Base-by-base conservation (phyloP, 805 yeast genomes). In the Hanseniaspora hatyaiensis region DNA sequence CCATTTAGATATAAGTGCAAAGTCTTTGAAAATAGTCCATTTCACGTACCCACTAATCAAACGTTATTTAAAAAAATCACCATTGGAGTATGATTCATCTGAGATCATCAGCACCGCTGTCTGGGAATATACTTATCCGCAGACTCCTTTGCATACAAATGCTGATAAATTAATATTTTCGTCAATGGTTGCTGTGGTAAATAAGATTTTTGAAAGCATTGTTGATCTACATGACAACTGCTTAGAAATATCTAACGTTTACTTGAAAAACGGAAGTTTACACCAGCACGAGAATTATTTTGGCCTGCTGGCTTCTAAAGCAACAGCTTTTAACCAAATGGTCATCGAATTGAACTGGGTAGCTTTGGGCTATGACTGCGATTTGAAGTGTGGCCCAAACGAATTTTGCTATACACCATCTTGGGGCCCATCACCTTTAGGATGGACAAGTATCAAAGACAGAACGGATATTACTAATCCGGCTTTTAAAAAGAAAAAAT, bases 341-440 rank as follows among this genome's bases (percentile, higher is more conserved):
- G n/a, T n/a, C n/a, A n/a, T n/a, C n/a, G n/a, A n/a, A n/a, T 53
- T 72, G 47, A 58, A 63, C 39, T 76, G 77, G 77, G 52, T 57
- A 3, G 49, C 72, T 5, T 54, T 64, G 0, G 66, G 65, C 50
- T 70, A 68, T 49, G 52, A 62, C 36, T 75, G 80, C 56, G 53
- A 65, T 0, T 45, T 55, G 2, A 58, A 54, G 3, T 76, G 82
- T 57, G 62, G 53, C 0, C 58, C 62, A 60, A 69, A 73, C 53
- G 77, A 73, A 52, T 55, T 74, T 2, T 77, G 82, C 52, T 75
- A 66, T 48, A 68, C 74, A 13, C 81, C 81, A 1, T 70, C 78
- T 0, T 75, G 81, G 81, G 82, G 71, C 0, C 81, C 80, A 2
- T 62, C 71, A 0, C 78, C 78, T 3, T 37, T 74, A 20, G 72